These are phyloP conservation scores for Hanseniaspora uvarum DNA, from an alignment of 1,139 yeast genomes.

Conservation along the genomic window DNA sequence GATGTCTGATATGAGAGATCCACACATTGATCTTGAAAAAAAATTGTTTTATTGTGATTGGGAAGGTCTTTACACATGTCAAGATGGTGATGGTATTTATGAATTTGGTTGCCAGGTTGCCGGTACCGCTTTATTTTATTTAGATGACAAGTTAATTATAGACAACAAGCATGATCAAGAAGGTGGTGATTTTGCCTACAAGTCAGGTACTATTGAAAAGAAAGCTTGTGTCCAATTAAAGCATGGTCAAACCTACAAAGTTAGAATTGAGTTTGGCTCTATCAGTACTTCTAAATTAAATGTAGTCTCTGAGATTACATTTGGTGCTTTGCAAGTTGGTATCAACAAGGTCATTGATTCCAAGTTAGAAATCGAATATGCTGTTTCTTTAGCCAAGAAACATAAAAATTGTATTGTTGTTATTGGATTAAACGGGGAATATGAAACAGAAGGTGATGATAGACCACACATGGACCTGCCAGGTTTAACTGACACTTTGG, in stretches of 20 bases:
- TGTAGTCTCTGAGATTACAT: conserved; percentile 24
- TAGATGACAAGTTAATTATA: conserved; percentile 44
- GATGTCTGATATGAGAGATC: conserved; percentile 40
- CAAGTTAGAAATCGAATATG: conserved; percentile 33
- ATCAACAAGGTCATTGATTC: conserved; percentile 28
- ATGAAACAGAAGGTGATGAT: conserved; percentile 47
- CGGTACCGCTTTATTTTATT: conserved; percentile 46
- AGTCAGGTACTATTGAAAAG: conserved; percentile 45
- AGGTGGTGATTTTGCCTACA: conserved; percentile 41
- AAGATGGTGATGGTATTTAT: conserved; percentile 38
- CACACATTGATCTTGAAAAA: conserved; percentile 26
- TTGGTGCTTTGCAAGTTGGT: conserved; percentile 36
- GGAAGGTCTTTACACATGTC: conserved; percentile 40
- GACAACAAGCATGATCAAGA: conserved; percentile 48
- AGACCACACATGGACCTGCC: conserved; percentile 38
- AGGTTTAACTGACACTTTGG: conserved; percentile 39
- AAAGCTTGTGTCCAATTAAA: conserved; percentile 34
- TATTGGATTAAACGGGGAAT: conserved; percentile 40
- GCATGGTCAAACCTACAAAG: conserved; percentile 38
- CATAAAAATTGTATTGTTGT: conserved; percentile 42
- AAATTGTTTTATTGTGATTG: conserved; percentile 38
- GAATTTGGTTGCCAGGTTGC: conserved; percentile 42
- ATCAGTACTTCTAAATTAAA: conserved; percentile 35
- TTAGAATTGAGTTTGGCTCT: conserved; percentile 46
- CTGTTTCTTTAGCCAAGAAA: conserved; percentile 36